phyloP scores from a whole-genome alignment of 2,329 filamentous ascomycete genomes.

The Colletotrichum cereale region DNA sequence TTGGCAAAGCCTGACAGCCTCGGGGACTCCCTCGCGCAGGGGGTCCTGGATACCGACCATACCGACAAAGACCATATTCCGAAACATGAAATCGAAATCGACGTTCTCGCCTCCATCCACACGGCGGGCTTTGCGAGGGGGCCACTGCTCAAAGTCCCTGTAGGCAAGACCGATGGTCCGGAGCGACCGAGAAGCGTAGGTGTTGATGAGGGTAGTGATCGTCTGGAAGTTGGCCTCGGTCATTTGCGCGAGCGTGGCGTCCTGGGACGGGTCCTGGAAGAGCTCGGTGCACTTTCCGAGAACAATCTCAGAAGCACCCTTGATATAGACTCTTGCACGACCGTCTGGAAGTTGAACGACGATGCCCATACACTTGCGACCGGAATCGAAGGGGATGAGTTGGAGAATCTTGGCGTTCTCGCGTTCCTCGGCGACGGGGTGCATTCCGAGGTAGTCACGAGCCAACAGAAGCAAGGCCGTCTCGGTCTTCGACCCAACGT shows the following conservation, averaged over 20 bases:
- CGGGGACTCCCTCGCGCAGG: conserved; percentile 78
- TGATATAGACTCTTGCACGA: conserved; percentile 69
- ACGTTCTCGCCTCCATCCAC: conserved; percentile 69
- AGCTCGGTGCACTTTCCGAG: conserved; percentile 67
- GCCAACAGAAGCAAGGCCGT: conserved; percentile 80
- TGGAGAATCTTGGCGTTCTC: conserved; percentile 71
- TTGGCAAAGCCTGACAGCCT: conserved; percentile 80
- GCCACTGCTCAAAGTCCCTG: conserved; percentile 88
- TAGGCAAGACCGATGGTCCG: conserved; percentile 88
- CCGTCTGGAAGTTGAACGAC: conserved; percentile 66
- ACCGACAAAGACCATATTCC: conserved; percentile 75
- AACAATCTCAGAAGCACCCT: conserved; percentile 76
- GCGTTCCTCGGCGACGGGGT: conserved; percentile 73
- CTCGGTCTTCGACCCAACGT: conserved; percentile 84
- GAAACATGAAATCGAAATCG: conserved; percentile 76
- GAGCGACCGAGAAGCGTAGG: conserved; percentile 83
- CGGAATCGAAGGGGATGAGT: conserved; percentile 81
- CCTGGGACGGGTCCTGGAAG: conserved; percentile 62
- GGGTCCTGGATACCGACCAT: conserved; percentile 87
- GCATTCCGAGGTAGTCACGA: conserved; percentile 75
- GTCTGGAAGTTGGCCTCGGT: conserved; percentile 66
- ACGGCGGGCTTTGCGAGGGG: conserved; percentile 72
- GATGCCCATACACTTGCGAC: conserved; percentile 78
- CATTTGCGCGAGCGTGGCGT: conserved; percentile 58
- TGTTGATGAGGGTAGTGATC: conserved; percentile 77